A percentile compares a stretch with the other conserved stretches of the same genome.
These are phyloP conservation scores for Monosporascus cannonballus DNA, from an alignment of 2,329 filamentous ascomycete species.

Conservation along the genomic window DNA sequence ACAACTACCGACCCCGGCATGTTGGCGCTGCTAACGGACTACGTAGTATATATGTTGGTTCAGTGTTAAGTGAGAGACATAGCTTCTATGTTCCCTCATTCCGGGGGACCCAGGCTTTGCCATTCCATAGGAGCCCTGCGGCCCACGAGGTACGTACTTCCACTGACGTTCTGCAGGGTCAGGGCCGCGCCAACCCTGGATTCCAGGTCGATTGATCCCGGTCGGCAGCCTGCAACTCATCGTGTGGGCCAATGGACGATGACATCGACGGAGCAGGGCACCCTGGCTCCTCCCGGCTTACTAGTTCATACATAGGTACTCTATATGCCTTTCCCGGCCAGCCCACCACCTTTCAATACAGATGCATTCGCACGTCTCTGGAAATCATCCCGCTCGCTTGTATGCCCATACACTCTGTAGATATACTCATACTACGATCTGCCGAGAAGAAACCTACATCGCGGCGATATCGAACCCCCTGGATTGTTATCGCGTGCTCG, in stretches of 20 bases:
- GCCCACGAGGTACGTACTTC: neutral
- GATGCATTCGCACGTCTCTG: neutral
- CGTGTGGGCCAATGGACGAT: slow-evolving; percentile 17
- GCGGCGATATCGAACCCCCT: too few species aligned
- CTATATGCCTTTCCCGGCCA: neutral
- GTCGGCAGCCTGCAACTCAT: slow-evolving; percentile 6
- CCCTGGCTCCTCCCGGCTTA: slow-evolving; percentile 7
- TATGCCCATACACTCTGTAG: neutral
- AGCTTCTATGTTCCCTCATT: neutral
- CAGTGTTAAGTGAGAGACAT: neutral
- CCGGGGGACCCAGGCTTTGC: neutral
- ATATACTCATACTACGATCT: neutral
- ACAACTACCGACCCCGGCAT: neutral
- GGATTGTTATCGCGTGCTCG: neutral
- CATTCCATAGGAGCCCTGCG: neutral
- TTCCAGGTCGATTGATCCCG: neutral
- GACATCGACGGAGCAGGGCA: slow-evolving; percentile 13
- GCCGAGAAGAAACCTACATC: neutral
- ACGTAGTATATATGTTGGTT: neutral
- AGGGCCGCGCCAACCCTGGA: neutral
- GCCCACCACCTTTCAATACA: neutral
- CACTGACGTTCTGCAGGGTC: neutral
- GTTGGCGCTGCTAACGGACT: neutral
- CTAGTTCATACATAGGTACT: neutral
- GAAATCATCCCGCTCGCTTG: neutral